phyloP scores from a whole-genome alignment of 345 rosid genomes.

The Iberis pinnata region DNA sequence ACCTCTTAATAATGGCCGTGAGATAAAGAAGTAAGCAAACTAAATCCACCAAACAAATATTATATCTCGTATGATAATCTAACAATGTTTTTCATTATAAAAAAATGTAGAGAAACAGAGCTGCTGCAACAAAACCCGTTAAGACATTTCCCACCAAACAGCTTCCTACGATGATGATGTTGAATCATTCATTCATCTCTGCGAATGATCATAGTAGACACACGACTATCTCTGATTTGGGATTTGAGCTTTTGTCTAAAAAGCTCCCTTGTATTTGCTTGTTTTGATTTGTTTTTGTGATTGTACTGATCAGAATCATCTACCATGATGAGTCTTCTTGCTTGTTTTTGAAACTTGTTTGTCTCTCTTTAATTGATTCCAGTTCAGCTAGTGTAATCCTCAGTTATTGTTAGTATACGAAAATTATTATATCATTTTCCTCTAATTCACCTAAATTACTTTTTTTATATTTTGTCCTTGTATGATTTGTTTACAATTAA shows the following conservation, averaged over 20 bases:
- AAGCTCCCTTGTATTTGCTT: neutral
- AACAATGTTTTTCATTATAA: neutral
- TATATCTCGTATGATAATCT: neutral
- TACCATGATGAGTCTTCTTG: slow-evolving; percentile 3
- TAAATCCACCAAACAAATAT: neutral
- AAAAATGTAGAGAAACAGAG: slow-evolving; percentile 56
- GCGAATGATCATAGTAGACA: neutral
- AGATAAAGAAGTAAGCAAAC: slow-evolving; percentile 29
- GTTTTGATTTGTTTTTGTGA: slow-evolving; percentile 9
- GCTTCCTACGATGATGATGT: slow-evolving; percentile 58
- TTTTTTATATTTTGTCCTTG: no score
- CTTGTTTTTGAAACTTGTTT: neutral
- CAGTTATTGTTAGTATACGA: no score
- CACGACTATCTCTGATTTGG: neutral
- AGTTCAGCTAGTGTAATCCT: neutral
- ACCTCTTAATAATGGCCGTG: slow-evolving; percentile 28
- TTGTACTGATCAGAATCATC: neutral
- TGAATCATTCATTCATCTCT: neutral
- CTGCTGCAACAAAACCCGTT: slow-evolving; percentile 71
- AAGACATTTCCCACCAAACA: slow-evolving; percentile 64
- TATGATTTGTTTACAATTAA: no score
- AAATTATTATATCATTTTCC: no score
- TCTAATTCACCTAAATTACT: no score
- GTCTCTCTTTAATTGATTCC: slow-evolving; percentile 4
- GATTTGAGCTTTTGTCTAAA: neutral